Base-by-base conservation (phyloP, 306 rosid species). In the Vigna angularis region DNA sequence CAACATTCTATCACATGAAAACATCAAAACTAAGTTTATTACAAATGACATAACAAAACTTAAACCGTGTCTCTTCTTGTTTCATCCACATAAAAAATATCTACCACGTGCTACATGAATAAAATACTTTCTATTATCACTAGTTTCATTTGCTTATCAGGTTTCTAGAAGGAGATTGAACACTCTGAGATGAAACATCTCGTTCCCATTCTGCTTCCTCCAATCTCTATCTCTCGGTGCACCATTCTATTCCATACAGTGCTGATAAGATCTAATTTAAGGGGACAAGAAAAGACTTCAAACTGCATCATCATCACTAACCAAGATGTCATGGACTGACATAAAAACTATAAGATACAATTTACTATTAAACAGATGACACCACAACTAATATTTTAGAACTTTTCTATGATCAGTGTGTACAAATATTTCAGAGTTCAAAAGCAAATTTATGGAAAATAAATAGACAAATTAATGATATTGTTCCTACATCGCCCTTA, bases 1-100 rank as follows among this genome's bases (percentile, higher is more conserved):
- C 91, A 4, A 36, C 81, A 68, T 80, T 79, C 92, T 90, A 66
- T 66, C 78, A 18, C 51, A 62, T 34, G 20, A 74, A 73, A 58
- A 55, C 42, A 28, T 18, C 76, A 45, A 7, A 82, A 47, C 3
- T 17, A 49, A 14, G 76, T 55, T 47, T 70, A 9, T 18, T 45
- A 20, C 16, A 14, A 82, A n/a, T 13, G 30, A 30, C 15, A 63
- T 71, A 70, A 65, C 56, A 59, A 40, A 71, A 56, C 5, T 17
- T 55, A 81, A 74, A 28, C 30, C 1, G 22, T 42, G 20, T 75
- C 48, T 40, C 15, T 36, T 6, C 51, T 20, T 66, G 38, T 20
- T 58, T 58, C 45, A 42, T 44, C 20, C 67, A 22, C 28, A 38
- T 14, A 18, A 36, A 13, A 11, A 61, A 28, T 20, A 61, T 8